These are phyloP conservation scores for Agrocybe praecox DNA, from an alignment of 768 basidiomycete species.

Conservation along the genomic window DNA sequence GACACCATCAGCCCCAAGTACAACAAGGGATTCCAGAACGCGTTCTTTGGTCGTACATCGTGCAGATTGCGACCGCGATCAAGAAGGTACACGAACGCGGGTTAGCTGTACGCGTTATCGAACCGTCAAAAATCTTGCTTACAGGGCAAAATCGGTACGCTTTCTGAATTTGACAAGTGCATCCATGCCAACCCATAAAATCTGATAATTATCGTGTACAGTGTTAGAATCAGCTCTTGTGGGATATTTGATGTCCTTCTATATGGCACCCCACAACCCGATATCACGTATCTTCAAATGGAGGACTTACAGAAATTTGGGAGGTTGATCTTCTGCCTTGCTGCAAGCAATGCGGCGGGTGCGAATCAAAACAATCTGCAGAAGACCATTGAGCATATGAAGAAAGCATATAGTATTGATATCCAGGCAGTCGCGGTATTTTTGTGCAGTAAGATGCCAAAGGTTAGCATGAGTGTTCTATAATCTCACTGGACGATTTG, in stretches of 20 bases:
- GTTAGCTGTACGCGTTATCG: conserved; percentile 79
- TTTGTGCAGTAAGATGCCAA: conserved; percentile 73
- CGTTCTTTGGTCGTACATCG: conserved; percentile 89
- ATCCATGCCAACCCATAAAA: background rate
- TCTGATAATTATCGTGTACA: conserved; percentile 27
- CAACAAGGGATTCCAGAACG: conserved; percentile 65
- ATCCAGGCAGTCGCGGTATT: conserved; percentile 81
- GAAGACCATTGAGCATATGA: conserved; percentile 76
- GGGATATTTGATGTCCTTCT: conserved; percentile 86
- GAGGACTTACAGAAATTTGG: conserved; percentile 91
- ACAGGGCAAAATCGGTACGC: conserved; percentile 86
- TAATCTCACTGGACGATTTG: background rate
- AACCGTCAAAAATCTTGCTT: conserved; percentile 83
- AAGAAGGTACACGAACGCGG: conserved; percentile 84
- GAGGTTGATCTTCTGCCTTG: conserved; percentile 76
- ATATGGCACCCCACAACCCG: conserved; percentile 65
- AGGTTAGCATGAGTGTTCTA: conserved; percentile 39
- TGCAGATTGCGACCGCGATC: conserved; percentile 88
- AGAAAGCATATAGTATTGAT: conserved; percentile 76
- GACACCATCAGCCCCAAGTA: conserved; percentile 22
- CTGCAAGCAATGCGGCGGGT: conserved; percentile 66
- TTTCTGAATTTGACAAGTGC: no score
- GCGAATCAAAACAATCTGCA: conserved; percentile 63
- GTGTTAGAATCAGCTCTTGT: conserved; percentile 85
- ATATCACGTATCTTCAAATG: conserved; percentile 67